Base-by-base conservation (phyloP, 2,329 filamentous ascomycete species). In the Emergomyces orientalis region DNA sequence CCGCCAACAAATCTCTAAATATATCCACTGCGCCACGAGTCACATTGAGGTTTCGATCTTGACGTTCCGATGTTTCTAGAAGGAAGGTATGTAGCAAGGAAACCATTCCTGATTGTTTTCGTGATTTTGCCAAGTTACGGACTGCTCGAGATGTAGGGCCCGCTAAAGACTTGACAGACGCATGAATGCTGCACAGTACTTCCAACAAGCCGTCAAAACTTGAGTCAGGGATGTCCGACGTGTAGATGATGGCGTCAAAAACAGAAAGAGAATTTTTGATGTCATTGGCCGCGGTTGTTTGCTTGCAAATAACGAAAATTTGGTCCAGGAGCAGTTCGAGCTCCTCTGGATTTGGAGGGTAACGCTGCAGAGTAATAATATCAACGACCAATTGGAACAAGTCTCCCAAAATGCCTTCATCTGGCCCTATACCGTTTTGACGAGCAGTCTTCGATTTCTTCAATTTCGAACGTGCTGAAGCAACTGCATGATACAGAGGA, bases 131-230 rank as follows among this genome's bases (percentile, higher is more conserved):
- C 19, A 78, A 63, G 63, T 74, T 77, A 47, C 76, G 74, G 39
- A 78, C 76, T 34, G 74, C 75, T 61, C 75, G 70, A 19, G 76
- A 77, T 1, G 76, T 78, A 30, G 75, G 76, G 5, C 75, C 76
- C 39, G 75, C 76, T 27, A 78, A 66, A 41, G 75, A 71, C 63
- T 75, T 78, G 37, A 78, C 76, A 25, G 76, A 78, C 43, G 75
- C 74, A 68, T 77, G 75, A 32, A 78, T 78, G 63, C 75, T 77
- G 69, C 76, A 78, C 43, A 78, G 68, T 39, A 78, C 75, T 62
- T 78, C 75, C 34, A 78, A 66, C 58, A 78, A 66, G 34, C 71
- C 67, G 43, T 70, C 63, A 56, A 78, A 76, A 60, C 72, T 77
- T 63, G 66, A 64, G 51, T 76, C 70, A 3, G 76, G 76, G 2